Percentiles rank a stretch among this genome's conserved stretches.
phyloP scores from a whole-genome alignment of 2,329 filamentous ascomycete species.

The Calonectria pteridis region DNA sequence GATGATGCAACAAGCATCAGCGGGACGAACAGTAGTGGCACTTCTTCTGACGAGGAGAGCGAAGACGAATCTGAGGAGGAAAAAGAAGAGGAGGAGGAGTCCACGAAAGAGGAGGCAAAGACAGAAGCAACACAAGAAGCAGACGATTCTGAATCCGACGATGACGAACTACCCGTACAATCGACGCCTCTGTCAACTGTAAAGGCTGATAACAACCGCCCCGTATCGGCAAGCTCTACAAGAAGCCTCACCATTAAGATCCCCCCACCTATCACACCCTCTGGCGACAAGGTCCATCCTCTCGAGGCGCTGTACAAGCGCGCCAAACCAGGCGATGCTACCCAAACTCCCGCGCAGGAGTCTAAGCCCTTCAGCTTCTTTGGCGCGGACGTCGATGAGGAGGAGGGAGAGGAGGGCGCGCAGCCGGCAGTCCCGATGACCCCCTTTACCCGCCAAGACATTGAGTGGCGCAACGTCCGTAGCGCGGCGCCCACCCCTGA shows the following conservation, averaged over 20 bases:
- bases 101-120: slow-evolving; percentile 6
- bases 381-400: slow-evolving; percentile 58
- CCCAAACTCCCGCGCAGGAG: slow-evolving; percentile 53
- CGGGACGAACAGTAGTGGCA: slow-evolving; percentile 51
- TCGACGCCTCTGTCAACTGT: slow-evolving; percentile 39
- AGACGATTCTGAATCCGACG: slow-evolving; percentile 31
- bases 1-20: slow-evolving; percentile 47
- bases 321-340: slow-evolving; percentile 58
- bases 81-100: slow-evolving; percentile 9
- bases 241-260: slow-evolving; percentile 68
- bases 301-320: slow-evolving; percentile 94
- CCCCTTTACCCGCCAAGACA: slow-evolving; percentile 83
- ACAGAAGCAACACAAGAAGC: slow-evolving; percentile 33
- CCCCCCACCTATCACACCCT: slow-evolving; percentile 59
- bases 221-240: slow-evolving; percentile 64
- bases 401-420: slow-evolving; percentile 51
- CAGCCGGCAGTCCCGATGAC: slow-evolving; percentile 73
- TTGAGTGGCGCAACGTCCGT: slow-evolving; percentile 79
- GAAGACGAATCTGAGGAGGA: slow-evolving; percentile 40
- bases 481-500: slow-evolving; percentile 96
- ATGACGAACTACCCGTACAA: slow-evolving; percentile 28
- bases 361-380: slow-evolving; percentile 85
- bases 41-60: slow-evolving; percentile 52
- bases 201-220: slow-evolving; percentile 52
- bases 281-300: slow-evolving; percentile 76